Percentiles rank a stretch among this genome's conserved stretches.
These are phyloP conservation scores for Lobosporangium transversale DNA, from an alignment of 192 early-diverging fungal genomes.

Conservation along the genomic window DNA sequence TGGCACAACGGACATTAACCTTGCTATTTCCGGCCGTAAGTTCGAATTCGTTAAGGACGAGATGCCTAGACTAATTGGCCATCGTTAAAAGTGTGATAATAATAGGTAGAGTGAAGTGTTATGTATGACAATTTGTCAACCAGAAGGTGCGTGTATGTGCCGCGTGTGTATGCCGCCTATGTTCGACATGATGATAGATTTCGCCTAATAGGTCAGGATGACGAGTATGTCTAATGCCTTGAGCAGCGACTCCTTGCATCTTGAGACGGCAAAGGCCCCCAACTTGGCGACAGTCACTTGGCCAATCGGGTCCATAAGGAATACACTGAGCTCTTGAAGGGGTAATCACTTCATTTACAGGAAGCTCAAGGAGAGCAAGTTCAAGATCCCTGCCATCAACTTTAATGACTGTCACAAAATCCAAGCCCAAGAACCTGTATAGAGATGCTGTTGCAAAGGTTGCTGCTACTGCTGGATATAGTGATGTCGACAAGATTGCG, in stretches of 20 bases:
- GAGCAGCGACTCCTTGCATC: constrained; percentile 92
- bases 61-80: constrained; percentile 98
- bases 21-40: constrained; percentile 96
- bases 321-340: constrained; percentile 86
- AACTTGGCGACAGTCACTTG: constrained; percentile 98
- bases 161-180: too few species aligned
- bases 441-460: constrained; percentile 99
- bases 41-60: constrained; percentile 96
- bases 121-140: too few species aligned
- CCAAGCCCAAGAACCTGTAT: constrained; percentile 99
- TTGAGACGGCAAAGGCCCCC: constrained; percentile 92
- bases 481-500: constrained; percentile 99
- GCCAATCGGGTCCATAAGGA: constrained; percentile 95
- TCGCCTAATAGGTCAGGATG: constrained; percentile 99
- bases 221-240: constrained; percentile 99
- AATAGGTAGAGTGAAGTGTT: too few species aligned
- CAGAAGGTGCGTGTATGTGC: too few species aligned
- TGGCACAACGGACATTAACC: constrained; percentile 49
- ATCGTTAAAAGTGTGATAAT: constrained; percentile 94
- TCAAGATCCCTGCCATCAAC: constrained; percentile 99
- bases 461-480: constrained; percentile 96
- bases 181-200: constrained; percentile 99
- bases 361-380: constrained; percentile 95
- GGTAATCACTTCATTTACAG: constrained; percentile 99
- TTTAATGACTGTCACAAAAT: constrained; percentile 99